These are phyloP conservation scores for Nowakowskiella sp. DNA, from an alignment of 192 early-diverging fungal species.

Conservation along the genomic window DNA sequence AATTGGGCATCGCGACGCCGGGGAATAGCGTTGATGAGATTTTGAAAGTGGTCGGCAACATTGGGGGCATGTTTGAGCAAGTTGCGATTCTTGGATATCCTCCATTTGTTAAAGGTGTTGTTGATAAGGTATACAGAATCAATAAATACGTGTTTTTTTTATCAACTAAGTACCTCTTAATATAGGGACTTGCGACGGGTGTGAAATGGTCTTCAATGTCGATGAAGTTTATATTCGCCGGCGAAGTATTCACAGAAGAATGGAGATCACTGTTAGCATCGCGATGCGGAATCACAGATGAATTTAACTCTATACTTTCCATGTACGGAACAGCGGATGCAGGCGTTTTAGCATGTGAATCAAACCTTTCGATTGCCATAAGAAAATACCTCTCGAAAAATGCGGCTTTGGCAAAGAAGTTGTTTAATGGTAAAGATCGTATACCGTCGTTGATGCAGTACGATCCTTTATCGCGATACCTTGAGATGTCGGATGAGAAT, in stretches of 20 bases:
- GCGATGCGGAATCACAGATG: slow-evolving; percentile 5
- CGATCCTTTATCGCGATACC: slow-evolving; percentile 21
- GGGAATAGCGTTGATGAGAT: slow-evolving; percentile 17
- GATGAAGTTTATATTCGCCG: slow-evolving; percentile 23
- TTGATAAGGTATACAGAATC: not conserved
- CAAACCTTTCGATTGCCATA: slow-evolving; percentile 11
- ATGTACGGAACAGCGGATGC: slow-evolving; percentile 36
- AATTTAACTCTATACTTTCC: slow-evolving; percentile 17
- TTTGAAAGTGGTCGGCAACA: not conserved
- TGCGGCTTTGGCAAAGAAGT: slow-evolving; percentile 9
- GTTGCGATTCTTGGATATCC: slow-evolving; percentile 5
- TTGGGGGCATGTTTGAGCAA: slow-evolving; percentile 15
- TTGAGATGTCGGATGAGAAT: slow-evolving; percentile 19
- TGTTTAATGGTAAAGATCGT: slow-evolving; percentile 25
- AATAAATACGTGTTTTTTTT: too few relatives aligned
- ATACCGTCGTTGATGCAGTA: slow-evolving; percentile 33
- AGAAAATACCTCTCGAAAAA: slow-evolving; percentile 13
- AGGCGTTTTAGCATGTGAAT: slow-evolving; percentile 28
- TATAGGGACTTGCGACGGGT: not conserved
- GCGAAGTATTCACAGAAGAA: slow-evolving; percentile 29
- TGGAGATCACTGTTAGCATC: slow-evolving; percentile 14
- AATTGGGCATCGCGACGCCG: slow-evolving; percentile 9
- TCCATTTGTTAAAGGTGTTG: slow-evolving; percentile 8
- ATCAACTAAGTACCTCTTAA: too few relatives aligned
- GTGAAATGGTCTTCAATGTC: not conserved